Conservation (phyloP, 768 basidiomycete genomes). For the Lentinula boryana region DNA sequence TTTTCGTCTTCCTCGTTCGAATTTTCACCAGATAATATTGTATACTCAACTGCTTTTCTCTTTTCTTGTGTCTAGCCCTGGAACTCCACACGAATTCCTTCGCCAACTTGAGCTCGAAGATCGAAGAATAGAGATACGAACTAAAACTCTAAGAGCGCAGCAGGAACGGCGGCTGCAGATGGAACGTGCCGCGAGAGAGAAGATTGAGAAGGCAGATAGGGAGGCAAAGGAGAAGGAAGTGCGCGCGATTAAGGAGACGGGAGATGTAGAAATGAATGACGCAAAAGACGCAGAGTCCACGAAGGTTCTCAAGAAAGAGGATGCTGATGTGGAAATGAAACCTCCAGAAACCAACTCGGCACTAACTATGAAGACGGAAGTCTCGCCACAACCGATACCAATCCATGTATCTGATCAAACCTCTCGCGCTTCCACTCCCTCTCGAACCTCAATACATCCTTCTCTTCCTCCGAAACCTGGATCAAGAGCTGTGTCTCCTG, state of each 20-base stretch:
- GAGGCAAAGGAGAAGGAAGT: neutral
- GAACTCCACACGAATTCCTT: slow-evolving; percentile 69
- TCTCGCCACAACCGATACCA: slow-evolving; percentile 1
- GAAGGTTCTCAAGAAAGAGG: neutral
- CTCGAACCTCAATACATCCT: slow-evolving; percentile 42
- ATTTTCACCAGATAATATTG: neutral
- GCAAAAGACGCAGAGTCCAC: neutral
- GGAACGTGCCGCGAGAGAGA: slow-evolving; percentile 15
- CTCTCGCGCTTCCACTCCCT: neutral
- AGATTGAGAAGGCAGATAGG: neutral
- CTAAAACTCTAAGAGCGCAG: slow-evolving; percentile 28
- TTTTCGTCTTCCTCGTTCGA: neutral
- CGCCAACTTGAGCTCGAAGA: slow-evolving; percentile 69
- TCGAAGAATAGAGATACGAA: slow-evolving; percentile 49
- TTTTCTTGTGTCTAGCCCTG: slow-evolving; percentile 38
- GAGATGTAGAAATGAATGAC: neutral
- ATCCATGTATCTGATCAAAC: neutral
- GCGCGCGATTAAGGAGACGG: neutral
- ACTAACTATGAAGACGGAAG: slow-evolving; percentile 23
- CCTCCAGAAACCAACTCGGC: slow-evolving; percentile 14
- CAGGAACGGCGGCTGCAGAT: slow-evolving; percentile 21
- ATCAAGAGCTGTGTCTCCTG: slow-evolving; percentile 22
- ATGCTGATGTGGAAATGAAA: slow-evolving; percentile 11
- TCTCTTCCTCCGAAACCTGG: slow-evolving; percentile 71
- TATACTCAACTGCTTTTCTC: neutral